These are phyloP conservation scores for Musa itinerans DNA, from an alignment of 176 grass and related monocot species.

Conservation along the genomic window DNA sequence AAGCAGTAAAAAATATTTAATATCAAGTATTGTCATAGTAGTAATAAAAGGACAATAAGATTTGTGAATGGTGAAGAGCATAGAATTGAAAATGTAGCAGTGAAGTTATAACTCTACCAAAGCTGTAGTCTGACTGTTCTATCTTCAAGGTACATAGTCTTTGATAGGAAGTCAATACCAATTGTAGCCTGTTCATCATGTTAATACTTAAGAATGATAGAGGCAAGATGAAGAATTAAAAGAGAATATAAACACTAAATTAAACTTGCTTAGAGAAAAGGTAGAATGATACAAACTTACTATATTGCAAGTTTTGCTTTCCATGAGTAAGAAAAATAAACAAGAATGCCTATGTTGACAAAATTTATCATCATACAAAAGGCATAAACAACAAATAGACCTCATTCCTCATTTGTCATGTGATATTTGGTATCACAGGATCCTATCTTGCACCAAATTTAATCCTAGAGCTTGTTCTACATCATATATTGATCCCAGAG, in stretches of 20 bases:
- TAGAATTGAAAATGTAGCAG: not conserved
- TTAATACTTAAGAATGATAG: not conserved
- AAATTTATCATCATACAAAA: no score
- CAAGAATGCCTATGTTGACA: no score
- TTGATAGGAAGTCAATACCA: conserved; percentile 5
- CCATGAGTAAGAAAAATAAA: no score
- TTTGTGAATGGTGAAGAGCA: not conserved
- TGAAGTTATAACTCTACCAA: not conserved
- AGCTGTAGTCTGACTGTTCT: conserved; percentile 1
- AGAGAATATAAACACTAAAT: not conserved
- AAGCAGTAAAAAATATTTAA: not conserved
- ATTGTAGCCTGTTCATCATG: not conserved
- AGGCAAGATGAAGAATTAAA: not conserved
- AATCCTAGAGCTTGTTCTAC: no score
- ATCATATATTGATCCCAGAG: no score
- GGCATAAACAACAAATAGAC: no score
- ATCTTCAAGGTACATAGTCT: conserved; percentile 4
- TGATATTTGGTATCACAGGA: no score
- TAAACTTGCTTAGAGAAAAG: not conserved
- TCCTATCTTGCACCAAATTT: no score
- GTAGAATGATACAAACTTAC: not conserved
- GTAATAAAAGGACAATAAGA: not conserved
- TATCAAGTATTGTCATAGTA: not conserved
- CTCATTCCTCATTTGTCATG: no score
- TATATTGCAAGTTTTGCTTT: no score